phyloP scores from a whole-genome alignment of 345 rosid genomes.

The Sisymbrium altissimum region DNA sequence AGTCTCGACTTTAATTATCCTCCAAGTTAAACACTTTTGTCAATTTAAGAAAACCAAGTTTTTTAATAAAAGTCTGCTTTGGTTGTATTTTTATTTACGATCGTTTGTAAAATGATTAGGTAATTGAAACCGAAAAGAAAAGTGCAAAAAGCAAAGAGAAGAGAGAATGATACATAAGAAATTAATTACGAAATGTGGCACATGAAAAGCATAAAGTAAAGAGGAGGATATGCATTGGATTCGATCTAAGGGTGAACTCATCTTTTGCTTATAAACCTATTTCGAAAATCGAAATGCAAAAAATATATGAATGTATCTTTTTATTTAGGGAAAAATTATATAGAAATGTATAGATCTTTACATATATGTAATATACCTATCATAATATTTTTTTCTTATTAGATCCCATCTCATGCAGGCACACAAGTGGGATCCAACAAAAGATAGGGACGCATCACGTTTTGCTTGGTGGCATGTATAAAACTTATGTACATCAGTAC shows the following conservation, averaged over 20 bases:
- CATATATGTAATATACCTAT: neutral
- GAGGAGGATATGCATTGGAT: constrained; percentile 31
- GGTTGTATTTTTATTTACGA: neutral
- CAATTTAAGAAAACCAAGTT: neutral
- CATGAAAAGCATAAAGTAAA: constrained; percentile 20
- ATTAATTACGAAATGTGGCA: constrained; percentile 17
- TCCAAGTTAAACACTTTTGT: neutral
- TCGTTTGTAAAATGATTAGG: constrained; percentile 18
- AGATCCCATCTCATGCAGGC: constrained; percentile 24
- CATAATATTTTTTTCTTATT: neutral
- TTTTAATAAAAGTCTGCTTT: neutral
- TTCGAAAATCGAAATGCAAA: constrained; percentile 1
- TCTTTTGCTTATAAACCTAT: neutral
- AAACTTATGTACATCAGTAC: neutral
- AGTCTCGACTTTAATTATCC: neutral
- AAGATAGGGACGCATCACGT: constrained; percentile 25
- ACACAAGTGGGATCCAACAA: constrained; percentile 33
- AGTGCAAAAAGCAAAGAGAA: neutral
- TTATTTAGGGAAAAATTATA: neutral
- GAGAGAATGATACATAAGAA: constrained; percentile 1
- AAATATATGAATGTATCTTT: neutral
- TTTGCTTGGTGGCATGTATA: constrained; percentile 24
- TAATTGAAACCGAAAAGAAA: constrained; percentile 11
- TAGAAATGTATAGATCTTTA: too few species aligned
- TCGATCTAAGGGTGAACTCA: neutral